These are phyloP conservation scores for Alternaria incomplexa DNA, from an alignment of 2,329 filamentous ascomycete genomes.

Conservation along the genomic window DNA sequence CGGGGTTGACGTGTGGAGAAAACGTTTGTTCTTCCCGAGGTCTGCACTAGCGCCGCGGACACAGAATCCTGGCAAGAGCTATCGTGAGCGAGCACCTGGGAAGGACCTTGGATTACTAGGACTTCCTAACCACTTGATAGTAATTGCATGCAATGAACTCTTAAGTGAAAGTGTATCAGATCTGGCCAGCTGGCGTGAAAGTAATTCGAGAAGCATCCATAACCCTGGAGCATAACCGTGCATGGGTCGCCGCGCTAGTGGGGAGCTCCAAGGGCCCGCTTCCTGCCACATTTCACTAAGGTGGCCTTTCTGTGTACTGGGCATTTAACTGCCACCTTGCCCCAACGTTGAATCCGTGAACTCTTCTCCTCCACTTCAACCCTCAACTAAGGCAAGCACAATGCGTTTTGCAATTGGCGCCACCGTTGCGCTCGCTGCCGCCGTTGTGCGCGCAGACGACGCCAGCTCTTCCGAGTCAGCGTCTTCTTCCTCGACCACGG, in stretches of 20 bases:
- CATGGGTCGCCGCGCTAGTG: conserved; percentile 15
- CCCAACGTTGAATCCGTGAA: conserved; percentile 21
- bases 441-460: conserved; percentile 73
- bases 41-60: background rate
- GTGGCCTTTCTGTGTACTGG: conserved; percentile 18
- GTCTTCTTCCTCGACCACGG: conserved; percentile 62
- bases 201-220: conserved; percentile 30
- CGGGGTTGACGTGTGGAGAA: background rate
- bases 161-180: background rate
- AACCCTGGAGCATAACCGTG: conserved; percentile 9
- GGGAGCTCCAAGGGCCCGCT: conserved; percentile 19
- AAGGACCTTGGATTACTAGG: background rate
- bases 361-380: conserved; percentile 25
- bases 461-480: conserved; percentile 55
- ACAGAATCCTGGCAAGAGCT: background rate
- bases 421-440: conserved; percentile 71
- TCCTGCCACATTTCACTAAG: conserved; percentile 24
- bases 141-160: background rate
- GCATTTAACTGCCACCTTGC: conserved; percentile 32
- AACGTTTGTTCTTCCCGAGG: background rate
- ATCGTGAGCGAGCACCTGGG: background rate
- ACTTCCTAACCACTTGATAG: background rate
- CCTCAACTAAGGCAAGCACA: conserved; percentile 39
- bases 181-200: conserved; percentile 30
- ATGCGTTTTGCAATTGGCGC: conserved; percentile 74